Percentiles rank a stretch among this genome's conserved stretches.
Conservation (phyloP, 768 basidiomycete genomes). For the Boletus edulis region DNA sequence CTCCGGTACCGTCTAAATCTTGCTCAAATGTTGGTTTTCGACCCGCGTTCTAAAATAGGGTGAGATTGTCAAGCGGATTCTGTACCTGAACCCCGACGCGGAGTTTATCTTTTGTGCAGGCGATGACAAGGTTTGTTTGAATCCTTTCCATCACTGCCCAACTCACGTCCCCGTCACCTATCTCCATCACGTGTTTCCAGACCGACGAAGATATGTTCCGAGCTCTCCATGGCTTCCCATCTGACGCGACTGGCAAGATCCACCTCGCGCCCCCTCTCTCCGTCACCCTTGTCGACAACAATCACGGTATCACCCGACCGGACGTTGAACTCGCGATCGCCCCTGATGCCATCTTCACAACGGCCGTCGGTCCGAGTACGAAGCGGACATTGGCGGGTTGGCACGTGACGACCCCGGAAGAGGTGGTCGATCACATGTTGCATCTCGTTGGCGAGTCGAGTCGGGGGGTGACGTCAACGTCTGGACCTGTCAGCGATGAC, state of each 20-base stretch:
- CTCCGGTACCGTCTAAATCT: neutral
- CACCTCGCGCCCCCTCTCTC: slow-evolving; percentile 58
- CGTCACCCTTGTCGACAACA: slow-evolving; percentile 36
- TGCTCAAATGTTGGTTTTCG: neutral
- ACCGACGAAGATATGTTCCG: slow-evolving; percentile 99
- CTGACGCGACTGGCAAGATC: slow-evolving; percentile 34
- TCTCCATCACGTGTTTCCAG: slow-evolving; percentile 22
- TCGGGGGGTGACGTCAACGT: neutral
- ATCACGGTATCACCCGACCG: slow-evolving; percentile 27
- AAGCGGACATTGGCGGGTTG: slow-evolving; percentile 90
- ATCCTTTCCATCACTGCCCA: no score
- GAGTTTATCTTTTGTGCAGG: slow-evolving; percentile 98
- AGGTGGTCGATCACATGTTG: slow-evolving; percentile 81
- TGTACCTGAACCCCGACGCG: slow-evolving; percentile 91
- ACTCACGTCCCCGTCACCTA: neutral
- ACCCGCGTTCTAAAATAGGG: slow-evolving; percentile 42
- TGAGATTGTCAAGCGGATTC: slow-evolving; percentile 93
- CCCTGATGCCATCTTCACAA: slow-evolving; percentile 81
- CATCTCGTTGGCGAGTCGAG: slow-evolving; percentile 46
- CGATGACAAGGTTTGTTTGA: slow-evolving; percentile 78
- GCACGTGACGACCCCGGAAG: slow-evolving; percentile 88
- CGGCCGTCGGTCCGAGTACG: slow-evolving; percentile 86
- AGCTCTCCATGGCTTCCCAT: slow-evolving; percentile 63
- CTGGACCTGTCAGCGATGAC: neutral
- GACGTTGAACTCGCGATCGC: slow-evolving; percentile 60